Percentiles rank a stretch among this genome's conserved stretches.
Evolutionary conservation across 2,329 filamentous ascomycete species (phyloP).

Genomic region (Epichloe sp.): DNA sequence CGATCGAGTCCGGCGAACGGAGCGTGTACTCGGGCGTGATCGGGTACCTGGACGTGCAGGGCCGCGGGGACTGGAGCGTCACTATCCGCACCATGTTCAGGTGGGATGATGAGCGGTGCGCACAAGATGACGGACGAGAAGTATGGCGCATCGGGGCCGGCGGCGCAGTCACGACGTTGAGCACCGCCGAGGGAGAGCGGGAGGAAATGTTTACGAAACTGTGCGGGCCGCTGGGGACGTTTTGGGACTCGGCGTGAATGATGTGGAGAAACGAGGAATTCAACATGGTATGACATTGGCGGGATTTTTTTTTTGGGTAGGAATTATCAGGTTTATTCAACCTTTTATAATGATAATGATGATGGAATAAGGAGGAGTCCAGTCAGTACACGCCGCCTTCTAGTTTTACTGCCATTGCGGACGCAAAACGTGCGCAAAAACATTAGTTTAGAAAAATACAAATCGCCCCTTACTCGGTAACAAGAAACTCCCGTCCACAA

Average conservation of each 20-base stretch:
- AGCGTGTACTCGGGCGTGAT: conserved; percentile 80
- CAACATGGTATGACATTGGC: too few species aligned
- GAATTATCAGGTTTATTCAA: too few species aligned
- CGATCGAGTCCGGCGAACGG: conserved; percentile 52
- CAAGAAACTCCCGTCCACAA: too few species aligned
- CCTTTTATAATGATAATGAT: not conserved
- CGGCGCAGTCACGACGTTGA: conserved; percentile 77
- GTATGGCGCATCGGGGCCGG: conserved; percentile 80
- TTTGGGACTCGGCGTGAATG: conserved; percentile 22
- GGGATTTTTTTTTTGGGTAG: too few species aligned
- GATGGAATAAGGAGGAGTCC: too few species aligned
- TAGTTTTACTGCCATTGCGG: too few species aligned
- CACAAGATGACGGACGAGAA: conserved; percentile 29
- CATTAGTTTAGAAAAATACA: too few species aligned
- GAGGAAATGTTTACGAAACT: conserved; percentile 83
- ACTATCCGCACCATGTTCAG: conserved; percentile 73
- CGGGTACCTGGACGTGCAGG: conserved; percentile 78
- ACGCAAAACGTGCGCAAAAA: too few species aligned
- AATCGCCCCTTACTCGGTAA: too few species aligned
- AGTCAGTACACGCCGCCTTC: too few species aligned
- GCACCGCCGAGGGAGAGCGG: conserved; percentile 66
- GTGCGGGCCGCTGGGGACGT: conserved; percentile 40
- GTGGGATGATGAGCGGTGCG: conserved; percentile 46
- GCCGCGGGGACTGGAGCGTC: conserved; percentile 81
- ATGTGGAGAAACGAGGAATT: too few species aligned